Base-by-base conservation (phyloP, 495 filamentous ascomycete species). In the Pyrenula massariospora region DNA sequence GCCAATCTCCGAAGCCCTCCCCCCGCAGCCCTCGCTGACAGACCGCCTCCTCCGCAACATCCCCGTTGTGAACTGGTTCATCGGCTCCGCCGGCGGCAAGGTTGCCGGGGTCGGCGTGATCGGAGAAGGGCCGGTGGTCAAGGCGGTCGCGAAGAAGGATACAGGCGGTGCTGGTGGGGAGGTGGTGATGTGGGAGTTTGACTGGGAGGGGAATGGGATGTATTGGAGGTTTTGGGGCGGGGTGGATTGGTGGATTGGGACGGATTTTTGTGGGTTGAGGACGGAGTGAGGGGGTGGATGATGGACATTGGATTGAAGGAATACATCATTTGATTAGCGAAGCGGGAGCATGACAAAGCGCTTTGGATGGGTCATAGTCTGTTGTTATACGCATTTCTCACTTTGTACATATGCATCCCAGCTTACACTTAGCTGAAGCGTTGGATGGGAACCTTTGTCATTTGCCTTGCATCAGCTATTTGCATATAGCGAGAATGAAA, bases 111-210 rank as follows among this genome's bases (percentile, higher is more conserved):
- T 5, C 8, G 31, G 8, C 8, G 82, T 93, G 56, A 91, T 94
- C 56, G 90, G 89, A 2, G 83, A 83, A 59, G 79, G 83, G 54
- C 83, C 91, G 21, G 87, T 88, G 47, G 77, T 87, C 48, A 82
- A 75, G 31, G 89, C 91, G n/a, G 73, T 82, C 52, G 89, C 89
- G n/a, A 79, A 80, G 50, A 21, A 24, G 19, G 50, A 10, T 8
- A 5, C n/a, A 19, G 50, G 20, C 31, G 31, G 31, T 8, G 8
- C n/a, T 8, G 50, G 20, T 15, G 31, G 31, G 15, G 31, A 42
- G 15, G 31, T 42, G 8, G 31, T 8, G 31, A 15, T 42, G 31
- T 15, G 5, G 8, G 31, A 42, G 1, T 91, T 94, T 58, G 89
- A 95, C 61, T 85, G 80, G 69, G 78, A 76, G 42, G 79, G 75